A percentile compares a stretch with the other conserved stretches of the same genome.
phyloP scores from a whole-genome alignment of 108 stramenopile genomes.

The Nitzschia sp. region DNA sequence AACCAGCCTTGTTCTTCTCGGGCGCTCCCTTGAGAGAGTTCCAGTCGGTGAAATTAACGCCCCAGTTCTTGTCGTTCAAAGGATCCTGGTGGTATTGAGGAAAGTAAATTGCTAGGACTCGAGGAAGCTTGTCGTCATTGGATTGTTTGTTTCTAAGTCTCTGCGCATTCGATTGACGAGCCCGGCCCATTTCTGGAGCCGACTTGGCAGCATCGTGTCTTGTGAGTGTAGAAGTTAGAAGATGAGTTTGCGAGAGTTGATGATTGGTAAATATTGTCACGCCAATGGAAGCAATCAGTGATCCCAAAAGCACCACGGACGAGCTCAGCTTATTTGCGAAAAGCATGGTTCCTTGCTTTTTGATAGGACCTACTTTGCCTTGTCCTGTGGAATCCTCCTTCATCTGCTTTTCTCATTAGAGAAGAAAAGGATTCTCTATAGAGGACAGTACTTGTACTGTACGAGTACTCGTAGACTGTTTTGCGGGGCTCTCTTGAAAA shows the following conservation, averaged over 20 bases:
- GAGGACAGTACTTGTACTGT: too few relatives aligned
- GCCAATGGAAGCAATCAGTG: not conserved
- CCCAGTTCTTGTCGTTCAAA: constrained; percentile 66
- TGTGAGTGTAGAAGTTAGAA: not conserved
- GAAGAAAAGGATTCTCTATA: too few relatives aligned
- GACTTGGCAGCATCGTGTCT: not conserved
- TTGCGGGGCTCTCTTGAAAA: too few relatives aligned
- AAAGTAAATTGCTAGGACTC: constrained; percentile 55
- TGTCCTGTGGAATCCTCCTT: too few relatives aligned
- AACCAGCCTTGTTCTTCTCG: constrained; percentile 36
- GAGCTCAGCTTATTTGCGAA: not conserved
- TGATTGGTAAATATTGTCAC: not conserved
- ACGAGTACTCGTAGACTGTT: too few relatives aligned
- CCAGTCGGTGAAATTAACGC: constrained; percentile 67
- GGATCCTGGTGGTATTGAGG: constrained; percentile 72
- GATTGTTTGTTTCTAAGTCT: not conserved
- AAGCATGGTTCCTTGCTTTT: not conserved
- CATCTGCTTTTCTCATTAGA: too few relatives aligned
- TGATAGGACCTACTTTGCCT: too few relatives aligned
- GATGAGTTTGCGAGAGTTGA: not conserved
- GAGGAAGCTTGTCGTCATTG: constrained; percentile 21
- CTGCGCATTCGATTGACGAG: not conserved
- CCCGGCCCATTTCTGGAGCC: not conserved
- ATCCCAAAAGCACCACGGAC: not conserved
- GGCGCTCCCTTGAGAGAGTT: constrained; percentile 43